A percentile compares a stretch with the other conserved stretches of the same genome.
Evolutionary conservation across 495 filamentous ascomycete genomes (phyloP).

Genomic region (Barbatosphaeria neglecta): DNA sequence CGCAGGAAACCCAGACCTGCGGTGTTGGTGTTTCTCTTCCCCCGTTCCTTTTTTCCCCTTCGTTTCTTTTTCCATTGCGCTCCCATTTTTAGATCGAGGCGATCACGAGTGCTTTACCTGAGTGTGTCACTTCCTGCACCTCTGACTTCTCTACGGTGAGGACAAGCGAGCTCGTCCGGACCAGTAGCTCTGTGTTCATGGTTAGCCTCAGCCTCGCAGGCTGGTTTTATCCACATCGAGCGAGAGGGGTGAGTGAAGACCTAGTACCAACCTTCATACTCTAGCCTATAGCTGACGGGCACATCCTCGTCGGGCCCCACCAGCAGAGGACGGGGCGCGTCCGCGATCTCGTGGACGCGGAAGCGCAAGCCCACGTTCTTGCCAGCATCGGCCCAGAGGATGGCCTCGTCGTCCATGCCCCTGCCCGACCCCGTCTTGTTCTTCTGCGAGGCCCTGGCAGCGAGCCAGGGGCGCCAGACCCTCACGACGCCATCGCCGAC

Average conservation of each 20-base stretch:
- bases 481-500: slow-evolving; percentile 53
- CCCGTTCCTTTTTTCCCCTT: not conserved
- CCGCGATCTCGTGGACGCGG: slow-evolving; percentile 26
- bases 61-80: too few relatives aligned
- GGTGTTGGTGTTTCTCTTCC: not conserved
- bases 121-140: slow-evolving; percentile 32
- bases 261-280: slow-evolving; percentile 43
- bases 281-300: slow-evolving; percentile 47
- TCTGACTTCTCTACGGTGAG: slow-evolving; percentile 46
- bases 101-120: slow-evolving; percentile 50
- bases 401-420: slow-evolving; percentile 4
- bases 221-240: not conserved
- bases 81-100: slow-evolving; percentile 28
- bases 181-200: slow-evolving; percentile 40
- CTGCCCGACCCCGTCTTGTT: not conserved
- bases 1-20: not conserved
- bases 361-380: slow-evolving; percentile 48
- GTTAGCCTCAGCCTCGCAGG: slow-evolving; percentile 3
- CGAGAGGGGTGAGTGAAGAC: slow-evolving; percentile 1
- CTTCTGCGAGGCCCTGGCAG: slow-evolving; percentile 19
- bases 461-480: slow-evolving; percentile 59
- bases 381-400: slow-evolving; percentile 47
- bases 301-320: slow-evolving; percentile 42
- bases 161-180: slow-evolving; percentile 47
- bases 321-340: slow-evolving; percentile 30